Percentiles rank a stretch among this genome's conserved stretches.
Conservation (phyloP, 192 early-diverging fungal species). For the Phlyctochytrium planicorne region DNA sequence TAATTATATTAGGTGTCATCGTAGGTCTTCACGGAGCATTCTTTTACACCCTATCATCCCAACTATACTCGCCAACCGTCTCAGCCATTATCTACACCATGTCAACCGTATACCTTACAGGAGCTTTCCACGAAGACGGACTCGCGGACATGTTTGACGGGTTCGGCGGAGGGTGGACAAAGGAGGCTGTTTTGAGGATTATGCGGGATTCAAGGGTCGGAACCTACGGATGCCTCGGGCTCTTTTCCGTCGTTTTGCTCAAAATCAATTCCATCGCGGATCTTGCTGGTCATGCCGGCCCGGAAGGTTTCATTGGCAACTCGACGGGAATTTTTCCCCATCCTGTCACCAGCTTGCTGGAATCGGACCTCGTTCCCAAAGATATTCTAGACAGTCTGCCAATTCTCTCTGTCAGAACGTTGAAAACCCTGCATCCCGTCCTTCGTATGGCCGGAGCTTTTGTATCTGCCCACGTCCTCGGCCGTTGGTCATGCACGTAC, state of each 20-base stretch:
- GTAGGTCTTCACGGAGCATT: slow-evolving; percentile 19
- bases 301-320: neutral
- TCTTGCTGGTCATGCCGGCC: neutral
- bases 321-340: neutral
- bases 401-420: no score
- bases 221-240: slow-evolving; percentile 19
- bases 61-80: slow-evolving; percentile 15
- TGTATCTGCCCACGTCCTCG: slow-evolving; percentile 25
- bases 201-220: slow-evolving; percentile 32
- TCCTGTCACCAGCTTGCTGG: neutral
- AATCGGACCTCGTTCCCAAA: neutral
- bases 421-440: no score
- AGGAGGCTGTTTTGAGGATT: slow-evolving; percentile 20
- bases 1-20: slow-evolving; percentile 10
- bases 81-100: slow-evolving; percentile 21
- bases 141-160: slow-evolving; percentile 36
- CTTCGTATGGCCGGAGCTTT: slow-evolving; percentile 11
- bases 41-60: slow-evolving; percentile 20
- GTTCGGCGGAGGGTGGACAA: slow-evolving; percentile 34
- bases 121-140: slow-evolving; percentile 34
- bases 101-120: slow-evolving; percentile 28
- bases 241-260: slow-evolving; percentile 10
- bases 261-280: slow-evolving; percentile 18
- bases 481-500: slow-evolving; percentile 33
- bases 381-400: neutral